A percentile compares a stretch with the other conserved stretches of the same genome.
These are phyloP conservation scores for Candida montana DNA, from an alignment of 805 yeast species.

Conservation along the genomic window DNA sequence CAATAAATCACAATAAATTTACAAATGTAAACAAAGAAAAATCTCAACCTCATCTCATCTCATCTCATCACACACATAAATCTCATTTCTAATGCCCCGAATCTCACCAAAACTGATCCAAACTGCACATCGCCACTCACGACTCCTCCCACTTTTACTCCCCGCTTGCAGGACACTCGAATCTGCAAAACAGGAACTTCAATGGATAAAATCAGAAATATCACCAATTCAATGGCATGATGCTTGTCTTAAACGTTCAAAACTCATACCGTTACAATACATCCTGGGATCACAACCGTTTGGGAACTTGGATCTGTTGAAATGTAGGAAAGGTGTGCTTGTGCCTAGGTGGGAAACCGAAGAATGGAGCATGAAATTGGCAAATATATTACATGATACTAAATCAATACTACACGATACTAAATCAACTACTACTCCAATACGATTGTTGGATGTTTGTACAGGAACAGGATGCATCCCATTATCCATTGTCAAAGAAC, in stretches of 20 bases:
- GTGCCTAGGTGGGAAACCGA: conserved; percentile 97
- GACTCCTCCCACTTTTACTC: conserved; percentile 14
- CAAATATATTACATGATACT: conserved; percentile 9
- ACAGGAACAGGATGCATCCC: conserved; percentile 90
- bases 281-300: conserved; percentile 85
- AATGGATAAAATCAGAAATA: conserved; percentile 60
- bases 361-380: conserved; percentile 65
- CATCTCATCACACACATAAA: not conserved
- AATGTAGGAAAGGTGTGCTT: conserved; percentile 59
- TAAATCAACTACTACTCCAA: no score
- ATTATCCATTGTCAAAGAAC: conserved; percentile 37
- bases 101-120: conserved; percentile 12
- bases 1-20: no score
- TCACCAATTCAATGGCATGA: conserved; percentile 38
- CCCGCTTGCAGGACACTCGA: conserved; percentile 20
- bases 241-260: conserved; percentile 52
- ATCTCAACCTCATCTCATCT: not conserved
- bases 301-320: conserved; percentile 51
- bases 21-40: not conserved
- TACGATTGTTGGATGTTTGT: conserved; percentile 60
- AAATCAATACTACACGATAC: no score
- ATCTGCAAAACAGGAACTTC: conserved; percentile 49
- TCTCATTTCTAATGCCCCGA: conserved; percentile 18
- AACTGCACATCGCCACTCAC: conserved; percentile 8
- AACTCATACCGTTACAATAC: conserved; percentile 73